phyloP scores from a whole-genome alignment of 2,329 filamentous ascomycete genomes.

The Daldinia eschscholtzii region DNA sequence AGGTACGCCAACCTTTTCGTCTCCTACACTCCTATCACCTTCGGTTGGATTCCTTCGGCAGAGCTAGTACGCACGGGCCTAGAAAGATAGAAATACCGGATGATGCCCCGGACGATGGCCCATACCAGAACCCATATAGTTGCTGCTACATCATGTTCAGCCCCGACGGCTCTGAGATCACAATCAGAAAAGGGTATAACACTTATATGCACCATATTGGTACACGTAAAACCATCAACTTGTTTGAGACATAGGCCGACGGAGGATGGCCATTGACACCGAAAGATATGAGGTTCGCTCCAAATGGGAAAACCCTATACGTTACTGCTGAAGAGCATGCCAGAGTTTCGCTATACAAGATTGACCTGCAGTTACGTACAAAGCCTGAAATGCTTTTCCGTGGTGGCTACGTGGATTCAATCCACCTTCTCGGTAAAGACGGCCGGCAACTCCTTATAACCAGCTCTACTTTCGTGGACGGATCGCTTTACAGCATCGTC shows the following conservation, averaged over 20 bases:
- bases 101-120: neutral
- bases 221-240: neutral
- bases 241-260: conserved; percentile 44
- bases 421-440: conserved; percentile 48
- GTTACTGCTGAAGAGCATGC: conserved; percentile 54
- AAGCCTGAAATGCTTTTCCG: conserved; percentile 47
- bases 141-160: conserved; percentile 53
- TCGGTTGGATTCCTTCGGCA: conserved; percentile 52
- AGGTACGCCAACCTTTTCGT: conserved; percentile 6
- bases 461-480: conserved; percentile 56
- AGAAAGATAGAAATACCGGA: conserved; percentile 44
- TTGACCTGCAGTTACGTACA: conserved; percentile 52
- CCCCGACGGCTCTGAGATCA: conserved; percentile 54
- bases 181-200: conserved; percentile 48
- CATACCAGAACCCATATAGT: conserved; percentile 5
- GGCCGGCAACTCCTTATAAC: conserved; percentile 54
- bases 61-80: conserved; percentile 42
- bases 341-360: conserved; percentile 51
- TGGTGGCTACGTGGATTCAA: conserved; percentile 49
- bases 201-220: neutral
- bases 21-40: conserved; percentile 53
- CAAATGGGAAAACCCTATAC: conserved; percentile 53
- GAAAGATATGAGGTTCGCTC: conserved; percentile 53
- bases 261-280: conserved; percentile 51
- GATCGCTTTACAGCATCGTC: conserved; percentile 55